phyloP scores from a whole-genome alignment of 805 yeast genomes.

The Schwanniomyces occidentalis region DNA sequence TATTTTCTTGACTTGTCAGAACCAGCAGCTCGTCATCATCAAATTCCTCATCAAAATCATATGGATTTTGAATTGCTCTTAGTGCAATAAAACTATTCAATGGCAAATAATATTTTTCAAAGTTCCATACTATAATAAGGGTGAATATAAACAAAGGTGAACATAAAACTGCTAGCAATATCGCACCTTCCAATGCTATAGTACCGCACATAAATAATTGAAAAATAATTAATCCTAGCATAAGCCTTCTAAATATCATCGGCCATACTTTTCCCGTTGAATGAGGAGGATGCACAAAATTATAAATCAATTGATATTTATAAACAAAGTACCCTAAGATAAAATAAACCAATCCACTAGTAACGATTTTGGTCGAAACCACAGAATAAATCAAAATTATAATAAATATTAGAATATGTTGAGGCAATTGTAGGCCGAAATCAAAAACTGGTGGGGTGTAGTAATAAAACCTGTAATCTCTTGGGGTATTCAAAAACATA shows the following conservation, averaged over 20 bases:
- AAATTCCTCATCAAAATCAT: constrained; percentile 41
- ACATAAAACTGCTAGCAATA: constrained; percentile 47
- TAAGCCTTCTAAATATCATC: constrained; percentile 55
- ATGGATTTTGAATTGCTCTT: constrained; percentile 52
- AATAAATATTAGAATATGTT: constrained; percentile 58
- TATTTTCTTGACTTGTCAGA: constrained; percentile 5
- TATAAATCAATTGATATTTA: constrained; percentile 61
- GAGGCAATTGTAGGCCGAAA: constrained; percentile 62
- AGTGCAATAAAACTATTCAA: constrained; percentile 56
- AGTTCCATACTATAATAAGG: constrained; percentile 46
- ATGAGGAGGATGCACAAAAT: constrained; percentile 64
- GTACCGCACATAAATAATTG: constrained; percentile 68
- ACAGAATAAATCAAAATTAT: constrained; percentile 61
- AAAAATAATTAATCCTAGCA: constrained; percentile 54
- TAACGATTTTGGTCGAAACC: constrained; percentile 58
- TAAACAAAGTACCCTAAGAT: constrained; percentile 58
- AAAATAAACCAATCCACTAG: constrained; percentile 60
- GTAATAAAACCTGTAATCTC: constrained; percentile 51
- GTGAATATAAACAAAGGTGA: constrained; percentile 52
- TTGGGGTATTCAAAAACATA: constrained; percentile 47
- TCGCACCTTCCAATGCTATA: constrained; percentile 58
- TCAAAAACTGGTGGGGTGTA: constrained; percentile 61
- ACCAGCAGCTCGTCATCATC: constrained; percentile 30
- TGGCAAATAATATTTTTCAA: constrained; percentile 56
- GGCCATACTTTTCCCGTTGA: constrained; percentile 72